phyloP scores from a whole-genome alignment of 2,329 filamentous ascomycete species.

The Xylaria sp. region DNA sequence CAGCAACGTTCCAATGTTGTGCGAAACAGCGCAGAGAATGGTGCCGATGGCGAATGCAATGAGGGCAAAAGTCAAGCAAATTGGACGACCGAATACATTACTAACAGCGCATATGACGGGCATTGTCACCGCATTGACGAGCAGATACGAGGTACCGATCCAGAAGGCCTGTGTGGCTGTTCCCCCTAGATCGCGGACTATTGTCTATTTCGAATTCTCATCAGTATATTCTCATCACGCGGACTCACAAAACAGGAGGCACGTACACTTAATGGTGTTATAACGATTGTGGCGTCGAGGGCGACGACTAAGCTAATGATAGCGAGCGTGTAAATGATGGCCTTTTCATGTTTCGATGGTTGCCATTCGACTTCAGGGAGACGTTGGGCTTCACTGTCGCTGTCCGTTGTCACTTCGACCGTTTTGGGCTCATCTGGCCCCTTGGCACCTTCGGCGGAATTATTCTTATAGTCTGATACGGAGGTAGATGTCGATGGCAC shows the following conservation, averaged over 20 bases:
- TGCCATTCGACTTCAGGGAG: conserved; percentile 17
- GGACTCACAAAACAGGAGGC: not conserved
- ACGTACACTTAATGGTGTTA: conserved; percentile 22
- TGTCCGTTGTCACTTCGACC: not conserved
- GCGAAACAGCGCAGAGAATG: conserved; percentile 35
- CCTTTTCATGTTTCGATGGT: conserved; percentile 24
- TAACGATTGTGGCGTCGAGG: conserved; percentile 25
- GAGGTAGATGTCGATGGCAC: conserved; percentile 11
- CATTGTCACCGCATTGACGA: conserved; percentile 30
- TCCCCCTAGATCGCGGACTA: conserved; percentile 20
- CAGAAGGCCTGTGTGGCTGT: conserved; percentile 28
- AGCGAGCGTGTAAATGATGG: conserved; percentile 26
- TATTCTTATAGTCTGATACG: conserved; percentile 11
- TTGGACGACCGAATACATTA: conserved; percentile 35
- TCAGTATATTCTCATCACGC: conserved; percentile 6
- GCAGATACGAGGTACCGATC: conserved; percentile 30
- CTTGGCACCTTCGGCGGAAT: not conserved
- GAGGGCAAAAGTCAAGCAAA: conserved; percentile 33
- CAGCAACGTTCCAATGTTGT: conserved; percentile 33
- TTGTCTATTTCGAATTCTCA: conserved; percentile 15
- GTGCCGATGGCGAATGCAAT: conserved; percentile 41
- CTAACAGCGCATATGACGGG: conserved; percentile 30
- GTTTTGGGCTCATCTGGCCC: not conserved
- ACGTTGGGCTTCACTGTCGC: conserved; percentile 14
- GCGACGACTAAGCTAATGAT: conserved; percentile 24